Percentiles rank a stretch among this genome's conserved stretches.
These are phyloP conservation scores for Saxophila tyrrhenica DNA, from an alignment of 495 filamentous ascomycete species.

Conservation along the genomic window DNA sequence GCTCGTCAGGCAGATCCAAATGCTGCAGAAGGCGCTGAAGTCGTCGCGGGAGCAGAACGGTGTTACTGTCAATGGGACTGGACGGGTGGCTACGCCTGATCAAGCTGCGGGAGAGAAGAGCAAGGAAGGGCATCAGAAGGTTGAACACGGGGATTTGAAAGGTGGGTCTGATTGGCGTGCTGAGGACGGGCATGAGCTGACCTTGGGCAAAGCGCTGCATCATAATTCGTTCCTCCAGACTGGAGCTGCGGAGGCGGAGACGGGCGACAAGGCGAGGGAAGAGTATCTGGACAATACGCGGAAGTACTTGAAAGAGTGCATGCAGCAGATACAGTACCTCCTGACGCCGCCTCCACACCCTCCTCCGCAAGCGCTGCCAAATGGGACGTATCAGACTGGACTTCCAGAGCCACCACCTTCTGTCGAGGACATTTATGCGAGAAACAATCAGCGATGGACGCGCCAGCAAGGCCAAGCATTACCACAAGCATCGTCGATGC, in stretches of 20 bases:
- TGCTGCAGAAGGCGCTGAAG: constrained; percentile 83
- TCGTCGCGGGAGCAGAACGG: constrained; percentile 45
- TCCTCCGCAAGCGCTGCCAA: constrained; percentile 26
- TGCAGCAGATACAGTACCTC: constrained; percentile 37
- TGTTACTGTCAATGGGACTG: constrained; percentile 1
- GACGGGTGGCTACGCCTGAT: constrained; percentile 18
- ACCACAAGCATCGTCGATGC: constrained; percentile 32
- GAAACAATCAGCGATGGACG: constrained; percentile 29
- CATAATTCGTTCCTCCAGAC: constrained; percentile 35
- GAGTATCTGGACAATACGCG: constrained; percentile 31
- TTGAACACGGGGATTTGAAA: neutral
- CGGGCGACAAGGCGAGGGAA: constrained; percentile 28
- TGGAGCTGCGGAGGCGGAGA: constrained; percentile 14
- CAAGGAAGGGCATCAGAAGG: neutral
- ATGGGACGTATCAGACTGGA: constrained; percentile 17
- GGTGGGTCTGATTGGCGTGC: neutral
- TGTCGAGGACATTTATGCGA: constrained; percentile 32
- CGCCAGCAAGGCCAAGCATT: constrained; percentile 22
- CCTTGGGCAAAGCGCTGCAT: constrained; percentile 9
- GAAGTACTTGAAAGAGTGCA: constrained; percentile 32
- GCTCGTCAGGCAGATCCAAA: constrained; percentile 74
- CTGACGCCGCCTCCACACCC: constrained; percentile 36
- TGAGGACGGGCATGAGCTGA: constrained; percentile 6
- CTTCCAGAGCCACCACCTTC: constrained; percentile 20
- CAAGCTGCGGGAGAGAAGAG: constrained; percentile 16